Evolutionary conservation across 352 stramenopile genomes (phyloP).

Genomic region (Globisporangium radiosum): DNA sequence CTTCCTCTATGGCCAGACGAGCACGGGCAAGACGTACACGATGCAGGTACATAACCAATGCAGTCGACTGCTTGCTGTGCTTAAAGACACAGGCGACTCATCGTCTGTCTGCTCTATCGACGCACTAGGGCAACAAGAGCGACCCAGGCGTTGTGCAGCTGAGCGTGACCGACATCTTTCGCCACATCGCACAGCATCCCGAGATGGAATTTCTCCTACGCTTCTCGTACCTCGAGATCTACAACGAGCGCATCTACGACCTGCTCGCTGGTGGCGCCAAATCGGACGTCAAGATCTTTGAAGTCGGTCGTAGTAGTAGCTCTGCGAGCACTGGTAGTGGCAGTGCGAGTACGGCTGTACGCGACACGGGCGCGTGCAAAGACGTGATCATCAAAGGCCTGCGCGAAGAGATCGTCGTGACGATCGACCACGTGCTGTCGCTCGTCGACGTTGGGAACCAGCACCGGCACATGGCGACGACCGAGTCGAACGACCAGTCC

Average conservation of each 20-base stretch:
- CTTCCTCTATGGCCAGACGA: conserved; percentile 91
- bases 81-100: no score
- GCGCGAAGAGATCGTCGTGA: conserved; percentile 70
- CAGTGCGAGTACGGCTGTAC: conserved; percentile 12
- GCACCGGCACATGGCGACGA: conserved; percentile 71
- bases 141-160: conserved; percentile 82
- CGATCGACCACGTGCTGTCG: conserved; percentile 76
- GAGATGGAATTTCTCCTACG: conserved; percentile 63
- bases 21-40: conserved; percentile 81
- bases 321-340: not conserved
- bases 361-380: conserved; percentile 34
- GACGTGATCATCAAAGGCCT: conserved; percentile 86
- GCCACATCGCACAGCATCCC: conserved; percentile 52
- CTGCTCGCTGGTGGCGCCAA: conserved; percentile 75
- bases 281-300: conserved; percentile 73
- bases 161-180: conserved; percentile 85
- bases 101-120: no score
- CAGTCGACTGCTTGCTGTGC: no score
- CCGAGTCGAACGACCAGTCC: conserved; percentile 72
- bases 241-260: conserved; percentile 97
- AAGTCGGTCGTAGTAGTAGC: conserved; percentile 36
- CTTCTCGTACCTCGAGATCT: conserved; percentile 97
- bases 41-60: conserved; percentile 39
- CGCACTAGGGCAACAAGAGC: conserved; percentile 18
- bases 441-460: conserved; percentile 78